These are phyloP conservation scores for Asterionellopsis glacialis DNA, from an alignment of 108 stramenopile genomes.

Conservation along the genomic window DNA sequence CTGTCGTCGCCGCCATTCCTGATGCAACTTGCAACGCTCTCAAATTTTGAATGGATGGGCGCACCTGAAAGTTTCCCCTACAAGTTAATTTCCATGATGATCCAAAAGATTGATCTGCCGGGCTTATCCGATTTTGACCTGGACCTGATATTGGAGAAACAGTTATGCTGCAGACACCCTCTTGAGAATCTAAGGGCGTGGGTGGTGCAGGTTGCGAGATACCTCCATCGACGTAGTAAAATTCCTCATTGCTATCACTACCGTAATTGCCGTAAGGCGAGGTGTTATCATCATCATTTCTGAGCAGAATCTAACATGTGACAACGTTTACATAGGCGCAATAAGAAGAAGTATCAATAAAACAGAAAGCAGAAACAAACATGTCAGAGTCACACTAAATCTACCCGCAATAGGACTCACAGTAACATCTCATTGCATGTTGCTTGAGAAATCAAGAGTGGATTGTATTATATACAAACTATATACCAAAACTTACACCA, in stretches of 20 bases:
- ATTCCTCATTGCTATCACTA: conserved; percentile 12
- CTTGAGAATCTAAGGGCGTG: conserved; percentile 23
- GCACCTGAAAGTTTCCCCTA: conserved; percentile 31
- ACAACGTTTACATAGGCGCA: too few relatives aligned
- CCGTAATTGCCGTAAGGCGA: too few relatives aligned
- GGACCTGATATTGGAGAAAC: conserved; percentile 44
- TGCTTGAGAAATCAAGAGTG: too few relatives aligned
- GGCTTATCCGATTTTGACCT: conserved; percentile 24
- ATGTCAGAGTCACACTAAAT: too few relatives aligned
- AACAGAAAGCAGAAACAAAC: too few relatives aligned
- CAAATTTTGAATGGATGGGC: conserved; percentile 47
- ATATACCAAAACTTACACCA: conserved; percentile 28
- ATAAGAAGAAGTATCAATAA: too few relatives aligned
- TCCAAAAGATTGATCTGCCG: conserved; percentile 29
- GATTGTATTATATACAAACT: too few relatives aligned
- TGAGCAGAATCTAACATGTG: too few relatives aligned
- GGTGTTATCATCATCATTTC: too few relatives aligned
- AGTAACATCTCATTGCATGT: too few relatives aligned
- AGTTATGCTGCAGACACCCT: conserved; percentile 14
- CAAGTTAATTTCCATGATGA: conserved; percentile 24
- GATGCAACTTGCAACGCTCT: conserved; percentile 29
- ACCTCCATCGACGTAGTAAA: conserved; percentile 48
- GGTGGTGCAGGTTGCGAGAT: conserved; percentile 50
- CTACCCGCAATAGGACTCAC: too few relatives aligned
- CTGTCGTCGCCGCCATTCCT: conserved; percentile 26